A percentile compares a stretch with the other conserved stretches of the same genome.
These are phyloP conservation scores for Astrephomene gubernaculifera DNA, from an alignment of 139 green algal species.

Conservation along the genomic window DNA sequence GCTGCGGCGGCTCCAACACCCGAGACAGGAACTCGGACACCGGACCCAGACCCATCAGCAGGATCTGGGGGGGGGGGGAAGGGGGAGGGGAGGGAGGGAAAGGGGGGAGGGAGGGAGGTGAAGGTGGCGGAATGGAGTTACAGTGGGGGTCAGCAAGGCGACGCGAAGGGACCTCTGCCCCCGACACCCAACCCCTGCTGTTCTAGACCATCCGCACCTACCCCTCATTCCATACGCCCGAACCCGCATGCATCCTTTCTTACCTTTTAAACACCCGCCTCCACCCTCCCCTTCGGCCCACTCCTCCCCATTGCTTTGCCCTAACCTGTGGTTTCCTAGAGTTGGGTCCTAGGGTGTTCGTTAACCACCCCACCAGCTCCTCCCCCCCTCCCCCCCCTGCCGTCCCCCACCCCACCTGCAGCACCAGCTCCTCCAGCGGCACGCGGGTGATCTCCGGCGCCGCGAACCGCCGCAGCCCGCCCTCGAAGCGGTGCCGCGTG, in stretches of 20 bases:
- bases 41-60: slow-evolving; percentile 80
- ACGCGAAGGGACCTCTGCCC: too few species aligned
- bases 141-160: background rate
- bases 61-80: slow-evolving; percentile 69
- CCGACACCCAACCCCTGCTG: too few species aligned
- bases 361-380: background rate
- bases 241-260: too few species aligned
- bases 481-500: slow-evolving; percentile 87
- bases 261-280: too few species aligned
- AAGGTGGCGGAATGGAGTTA: background rate
- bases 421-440: slow-evolving; percentile 93
- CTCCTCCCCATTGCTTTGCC: too few species aligned
- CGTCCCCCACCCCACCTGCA: slow-evolving; percentile 67
- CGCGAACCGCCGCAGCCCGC: slow-evolving; percentile 78
- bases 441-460: slow-evolving; percentile 91
- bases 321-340: too few species aligned
- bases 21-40: slow-evolving; percentile 77
- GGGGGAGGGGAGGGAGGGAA: background rate
- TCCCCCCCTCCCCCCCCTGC: background rate
- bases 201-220: too few species aligned
- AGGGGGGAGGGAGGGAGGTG: background rate
- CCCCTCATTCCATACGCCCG: too few species aligned
- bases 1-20: slow-evolving; percentile 82
- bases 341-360: too few species aligned
- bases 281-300: too few species aligned